Evolutionary conservation across 2,329 filamentous ascomycete species (phyloP).

Genomic region (Tolypocladium nubicola): DNA sequence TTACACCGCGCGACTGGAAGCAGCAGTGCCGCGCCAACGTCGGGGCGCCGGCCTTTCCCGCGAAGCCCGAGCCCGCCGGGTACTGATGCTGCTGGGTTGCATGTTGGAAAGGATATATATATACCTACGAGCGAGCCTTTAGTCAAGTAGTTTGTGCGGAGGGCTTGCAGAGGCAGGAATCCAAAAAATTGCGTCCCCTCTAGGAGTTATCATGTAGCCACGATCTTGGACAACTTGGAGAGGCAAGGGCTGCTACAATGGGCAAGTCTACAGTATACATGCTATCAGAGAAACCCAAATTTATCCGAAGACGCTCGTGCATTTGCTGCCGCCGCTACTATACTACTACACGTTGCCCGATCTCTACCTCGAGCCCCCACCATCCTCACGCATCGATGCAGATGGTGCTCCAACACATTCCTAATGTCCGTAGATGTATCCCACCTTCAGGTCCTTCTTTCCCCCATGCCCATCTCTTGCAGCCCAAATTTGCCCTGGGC

Average conservation of each 20-base stretch:
- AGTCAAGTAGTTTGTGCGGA: neutral
- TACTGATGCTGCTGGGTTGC: slow-evolving; percentile 17
- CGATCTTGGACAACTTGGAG: neutral
- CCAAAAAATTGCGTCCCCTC: neutral
- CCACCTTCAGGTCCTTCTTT: neutral
- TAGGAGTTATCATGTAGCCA: neutral
- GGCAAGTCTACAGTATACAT: neutral
- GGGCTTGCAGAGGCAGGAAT: neutral
- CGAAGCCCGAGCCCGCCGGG: slow-evolving; percentile 41
- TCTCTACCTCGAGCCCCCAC: neutral
- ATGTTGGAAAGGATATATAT: neutral
- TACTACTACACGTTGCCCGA: neutral
- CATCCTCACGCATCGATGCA: neutral
- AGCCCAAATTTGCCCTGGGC: neutral
- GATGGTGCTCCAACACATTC: neutral
- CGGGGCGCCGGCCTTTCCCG: slow-evolving; percentile 32
- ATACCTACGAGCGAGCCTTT: neutral
- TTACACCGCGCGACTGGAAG: slow-evolving; percentile 72
- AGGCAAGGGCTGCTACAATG: neutral
- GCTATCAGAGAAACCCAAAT: neutral
- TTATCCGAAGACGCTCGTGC: neutral
- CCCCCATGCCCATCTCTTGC: neutral
- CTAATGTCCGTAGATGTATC: neutral
- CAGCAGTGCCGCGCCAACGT: slow-evolving; percentile 37
- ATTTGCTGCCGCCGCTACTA: neutral